These are phyloP conservation scores for Trichomonas tenax DNA, from an alignment of 208 protist species.

Conservation along the genomic window DNA sequence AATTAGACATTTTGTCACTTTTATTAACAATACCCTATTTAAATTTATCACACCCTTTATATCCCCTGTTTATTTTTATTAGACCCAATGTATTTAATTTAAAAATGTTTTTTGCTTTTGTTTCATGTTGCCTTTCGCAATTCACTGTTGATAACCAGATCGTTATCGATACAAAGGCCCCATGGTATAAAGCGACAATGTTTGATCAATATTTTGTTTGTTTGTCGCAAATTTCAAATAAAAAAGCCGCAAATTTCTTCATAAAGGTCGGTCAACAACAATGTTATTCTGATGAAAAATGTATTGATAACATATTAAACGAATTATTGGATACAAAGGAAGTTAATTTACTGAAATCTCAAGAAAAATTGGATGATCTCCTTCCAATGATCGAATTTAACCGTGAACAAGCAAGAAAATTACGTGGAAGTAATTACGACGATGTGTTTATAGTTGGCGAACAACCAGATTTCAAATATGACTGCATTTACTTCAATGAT, in stretches of 20 bases:
- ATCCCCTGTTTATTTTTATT: background rate
- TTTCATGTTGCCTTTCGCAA: background rate
- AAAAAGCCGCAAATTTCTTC: background rate
- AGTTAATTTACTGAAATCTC: background rate
- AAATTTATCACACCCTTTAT: no score
- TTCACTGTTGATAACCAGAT: background rate
- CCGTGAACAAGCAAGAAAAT: background rate
- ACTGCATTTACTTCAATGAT: background rate
- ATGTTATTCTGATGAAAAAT: background rate
- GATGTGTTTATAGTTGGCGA: background rate
- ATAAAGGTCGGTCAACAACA: background rate
- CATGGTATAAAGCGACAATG: background rate
- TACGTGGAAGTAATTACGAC: background rate
- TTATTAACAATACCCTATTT: background rate
- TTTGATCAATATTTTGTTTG: background rate
- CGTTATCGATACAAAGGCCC: background rate
- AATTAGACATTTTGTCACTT: background rate
- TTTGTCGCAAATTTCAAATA: background rate
- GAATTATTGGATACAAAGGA: background rate
- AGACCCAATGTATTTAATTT: background rate
- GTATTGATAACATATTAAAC: background rate
- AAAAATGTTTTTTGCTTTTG: background rate
- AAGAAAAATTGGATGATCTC: background rate
- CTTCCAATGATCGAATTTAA: background rate
- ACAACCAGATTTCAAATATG: background rate